Conservation (phyloP, 148 eudicot species). For the Camellia granthamiana region DNA sequence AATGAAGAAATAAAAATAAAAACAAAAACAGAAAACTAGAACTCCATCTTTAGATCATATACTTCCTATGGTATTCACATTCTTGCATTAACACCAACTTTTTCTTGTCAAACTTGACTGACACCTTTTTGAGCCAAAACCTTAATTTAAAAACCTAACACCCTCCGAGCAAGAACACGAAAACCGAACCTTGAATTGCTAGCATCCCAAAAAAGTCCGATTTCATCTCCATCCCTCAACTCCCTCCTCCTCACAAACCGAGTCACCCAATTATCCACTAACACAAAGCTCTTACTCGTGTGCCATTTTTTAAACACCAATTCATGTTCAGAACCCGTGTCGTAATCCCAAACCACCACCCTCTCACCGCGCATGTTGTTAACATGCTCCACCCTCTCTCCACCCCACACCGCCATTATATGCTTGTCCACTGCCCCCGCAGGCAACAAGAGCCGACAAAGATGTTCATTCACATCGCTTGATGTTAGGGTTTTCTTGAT, state of each 20-base stretch:
- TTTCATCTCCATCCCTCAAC: not conserved
- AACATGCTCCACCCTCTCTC: not conserved
- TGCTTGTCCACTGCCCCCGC: not conserved
- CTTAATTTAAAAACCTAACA: too few species aligned
- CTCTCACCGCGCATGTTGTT: not conserved
- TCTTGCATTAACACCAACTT: too few species aligned
- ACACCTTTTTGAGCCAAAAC: too few species aligned
- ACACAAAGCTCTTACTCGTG: not conserved
- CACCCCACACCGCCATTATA: not conserved
- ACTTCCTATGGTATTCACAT: too few species aligned
- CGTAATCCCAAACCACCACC: not conserved
- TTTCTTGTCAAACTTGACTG: too few species aligned
- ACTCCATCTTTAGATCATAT: too few species aligned
- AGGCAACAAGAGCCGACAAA: not conserved
- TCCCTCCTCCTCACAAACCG: not conserved
- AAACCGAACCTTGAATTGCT: not conserved
- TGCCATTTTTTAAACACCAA: not conserved
- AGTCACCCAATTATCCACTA: not conserved
- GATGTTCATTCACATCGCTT: conserved; percentile 8
- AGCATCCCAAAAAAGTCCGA: conserved; percentile 19
- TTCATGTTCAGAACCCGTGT: not conserved
- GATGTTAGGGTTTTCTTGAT: conserved; percentile 7
- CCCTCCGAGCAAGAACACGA: conserved; percentile 4
- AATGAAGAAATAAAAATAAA: too few species aligned
- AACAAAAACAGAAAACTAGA: too few species aligned